Percentiles rank a stretch among this genome's conserved stretches.
phyloP scores from a whole-genome alignment of 108 stramenopile genomes.

The Bacterosira constricta region DNA sequence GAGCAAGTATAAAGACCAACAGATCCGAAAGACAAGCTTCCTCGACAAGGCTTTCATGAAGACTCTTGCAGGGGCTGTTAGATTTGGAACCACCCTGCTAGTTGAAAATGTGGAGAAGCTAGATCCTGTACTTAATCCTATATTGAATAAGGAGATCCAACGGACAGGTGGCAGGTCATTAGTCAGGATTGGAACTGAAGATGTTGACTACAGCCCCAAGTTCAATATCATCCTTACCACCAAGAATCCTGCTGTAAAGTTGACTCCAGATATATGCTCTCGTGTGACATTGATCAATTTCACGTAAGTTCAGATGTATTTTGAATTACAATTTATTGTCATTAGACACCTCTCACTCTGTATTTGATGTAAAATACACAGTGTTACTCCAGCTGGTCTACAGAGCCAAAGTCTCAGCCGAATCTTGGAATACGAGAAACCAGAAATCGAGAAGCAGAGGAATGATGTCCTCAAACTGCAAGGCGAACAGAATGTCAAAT shows the following conservation, averaged over 20 bases:
- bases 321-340: not conserved
- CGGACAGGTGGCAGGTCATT: slow-evolving; percentile 91
- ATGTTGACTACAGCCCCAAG: slow-evolving; percentile 96
- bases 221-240: slow-evolving; percentile 94
- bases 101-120: slow-evolving; percentile 95
- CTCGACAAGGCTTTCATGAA: slow-evolving; percentile 98
- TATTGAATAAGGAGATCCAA: slow-evolving; percentile 95
- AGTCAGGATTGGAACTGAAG: slow-evolving; percentile 95
- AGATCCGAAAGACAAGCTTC: slow-evolving; percentile 95
- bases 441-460: slow-evolving; percentile 91
- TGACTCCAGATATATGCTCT: slow-evolving; percentile 96
- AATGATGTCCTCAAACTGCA: slow-evolving; percentile 85
- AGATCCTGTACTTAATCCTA: slow-evolving; percentile 97
- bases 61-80: slow-evolving; percentile 94
- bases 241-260: slow-evolving; percentile 90
- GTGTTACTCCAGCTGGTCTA: slow-evolving; percentile 93
- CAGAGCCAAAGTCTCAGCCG: slow-evolving; percentile 89
- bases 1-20: slow-evolving; percentile 81
- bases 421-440: slow-evolving; percentile 88
- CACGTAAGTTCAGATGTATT: slow-evolving; percentile 44
- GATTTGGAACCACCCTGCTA: slow-evolving; percentile 96
- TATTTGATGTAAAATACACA: not conserved
- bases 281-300: slow-evolving; percentile 97
- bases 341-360: not conserved
- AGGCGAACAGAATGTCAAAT: slow-evolving; percentile 94